Conservation (phyloP, 2,329 filamentous ascomycete genomes). For the Alternaria gaisen region DNA sequence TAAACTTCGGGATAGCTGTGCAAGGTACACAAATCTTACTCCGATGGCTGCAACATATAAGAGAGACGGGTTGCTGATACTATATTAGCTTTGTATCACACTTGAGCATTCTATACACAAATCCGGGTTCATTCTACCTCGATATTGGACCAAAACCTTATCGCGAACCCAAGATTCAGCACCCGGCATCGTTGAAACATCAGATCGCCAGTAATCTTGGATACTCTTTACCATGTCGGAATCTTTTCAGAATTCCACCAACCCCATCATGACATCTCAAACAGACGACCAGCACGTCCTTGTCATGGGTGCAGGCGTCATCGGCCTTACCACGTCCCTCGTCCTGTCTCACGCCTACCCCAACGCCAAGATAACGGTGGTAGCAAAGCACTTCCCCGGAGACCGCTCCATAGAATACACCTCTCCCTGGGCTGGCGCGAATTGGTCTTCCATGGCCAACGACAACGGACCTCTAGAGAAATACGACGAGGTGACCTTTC, state of each 20-base stretch:
- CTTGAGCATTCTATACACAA: background rate
- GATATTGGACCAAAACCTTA: background rate
- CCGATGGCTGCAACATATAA: background rate
- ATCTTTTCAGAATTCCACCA: too few relatives aligned
- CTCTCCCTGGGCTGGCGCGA: conserved; percentile 88
- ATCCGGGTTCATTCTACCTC: background rate
- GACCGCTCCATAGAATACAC: conserved; percentile 93
- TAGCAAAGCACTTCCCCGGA: conserved; percentile 91
- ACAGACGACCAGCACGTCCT: conserved; percentile 27
- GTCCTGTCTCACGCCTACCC: conserved; percentile 64
- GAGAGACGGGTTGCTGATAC: background rate
- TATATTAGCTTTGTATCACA: background rate
- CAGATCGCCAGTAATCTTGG: too few relatives aligned
- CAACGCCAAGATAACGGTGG: conserved; percentile 70
- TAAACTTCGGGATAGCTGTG: conserved; percentile 6
- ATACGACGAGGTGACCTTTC: conserved; percentile 45
- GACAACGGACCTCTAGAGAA: conserved; percentile 46
- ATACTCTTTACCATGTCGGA: background rate
- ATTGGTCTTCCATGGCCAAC: conserved; percentile 68
- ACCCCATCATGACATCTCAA: conserved; percentile 20
- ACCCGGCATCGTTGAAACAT: background rate
- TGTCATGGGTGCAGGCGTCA: conserved; percentile 66
- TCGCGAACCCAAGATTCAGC: background rate
- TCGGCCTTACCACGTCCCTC: conserved; percentile 71
- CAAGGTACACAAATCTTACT: background rate